Conservation (phyloP, 2,329 filamentous ascomycete species). For the Coniella lustricola region DNA sequence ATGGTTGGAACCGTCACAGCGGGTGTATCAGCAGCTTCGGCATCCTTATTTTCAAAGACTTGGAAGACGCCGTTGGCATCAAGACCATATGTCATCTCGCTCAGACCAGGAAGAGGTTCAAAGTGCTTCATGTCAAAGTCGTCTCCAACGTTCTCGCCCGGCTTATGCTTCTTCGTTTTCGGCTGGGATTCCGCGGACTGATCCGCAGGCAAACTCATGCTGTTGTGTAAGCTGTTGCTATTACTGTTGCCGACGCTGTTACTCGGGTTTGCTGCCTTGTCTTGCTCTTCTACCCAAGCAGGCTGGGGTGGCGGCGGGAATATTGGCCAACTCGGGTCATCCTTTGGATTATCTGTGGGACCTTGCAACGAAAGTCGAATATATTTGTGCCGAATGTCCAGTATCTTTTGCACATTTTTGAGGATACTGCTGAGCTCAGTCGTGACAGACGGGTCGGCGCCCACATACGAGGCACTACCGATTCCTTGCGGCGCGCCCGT, state of each 20-base stretch:
- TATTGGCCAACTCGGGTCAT: conserved; percentile 74
- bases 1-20: conserved; percentile 83
- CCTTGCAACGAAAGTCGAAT: conserved; percentile 78
- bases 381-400: conserved; percentile 84
- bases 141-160: conserved; percentile 82
- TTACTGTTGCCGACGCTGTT: conserved; percentile 31
- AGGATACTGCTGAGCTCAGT: conserved; percentile 82
- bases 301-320: conserved; percentile 90
- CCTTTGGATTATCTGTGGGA: conserved; percentile 78
- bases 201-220: conserved; percentile 34
- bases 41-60: conserved; percentile 67
- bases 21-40: conserved; percentile 57
- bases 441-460: conserved; percentile 72
- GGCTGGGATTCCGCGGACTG: conserved; percentile 27
- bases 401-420: conserved; percentile 80
- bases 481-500: conserved; percentile 47
- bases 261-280: conserved; percentile 24
- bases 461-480: conserved; percentile 59
- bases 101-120: conserved; percentile 63
- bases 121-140: conserved; percentile 82
- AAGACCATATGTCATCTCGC: conserved; percentile 68
- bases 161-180: conserved; percentile 64
- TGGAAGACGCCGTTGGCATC: conserved; percentile 87
- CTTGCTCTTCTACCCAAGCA: conserved; percentile 64
- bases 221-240: conserved; percentile 41